Evolutionary conservation across 495 filamentous ascomycete genomes (phyloP), one percentile per base, ranked within the genome.

Genomic region (Talaromyces adpressus): DNA sequence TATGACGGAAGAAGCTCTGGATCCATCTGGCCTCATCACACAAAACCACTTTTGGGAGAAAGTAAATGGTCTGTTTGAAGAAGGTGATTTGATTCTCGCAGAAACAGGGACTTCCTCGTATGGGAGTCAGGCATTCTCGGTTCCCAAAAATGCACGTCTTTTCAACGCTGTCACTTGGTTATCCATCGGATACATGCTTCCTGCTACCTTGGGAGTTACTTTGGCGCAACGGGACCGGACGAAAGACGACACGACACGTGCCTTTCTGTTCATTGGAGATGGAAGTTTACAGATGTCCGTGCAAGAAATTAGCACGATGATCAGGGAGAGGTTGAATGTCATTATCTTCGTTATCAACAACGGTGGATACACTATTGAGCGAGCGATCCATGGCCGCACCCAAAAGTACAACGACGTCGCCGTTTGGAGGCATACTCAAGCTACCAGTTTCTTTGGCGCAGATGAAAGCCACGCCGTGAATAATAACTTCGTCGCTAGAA

Each of bases 281-380:
- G 91, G 91, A 18, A 88, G 85, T 66, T 80, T 93, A 64, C 90
- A 95, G 68, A 80, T 93, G 60, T 91, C 89, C 0, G 87, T 79
- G 3, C 91, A 94, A 70, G 90, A 92, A 68, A 77, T 95, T 57
- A 85, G 85, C 67, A 91, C 90, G n/a, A 91, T 93, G 78, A 81
- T 95, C 57, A 81, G 83, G 14, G 80, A 88, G 63, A 79, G 80
- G 18, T 70, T 95, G 41, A 82, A 88, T 58, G 80, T 90, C 23
- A 87, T 90, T 60, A 85, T 94, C 66, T 80, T 89, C 69, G 86
- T 91, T 53, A 85, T 91, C 65, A 87, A 87, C 73, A 91, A 91
- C 67, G 83, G 85, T 16, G 89, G 89, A 9, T 91, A 84, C 73
- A 90, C 88, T 1, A 90, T 91, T 66, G 89, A 91, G 77, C 83